Evolutionary conservation across 2,329 filamentous ascomycete genomes (phyloP).

Genomic region (Pseudodiploospora longispora): DNA sequence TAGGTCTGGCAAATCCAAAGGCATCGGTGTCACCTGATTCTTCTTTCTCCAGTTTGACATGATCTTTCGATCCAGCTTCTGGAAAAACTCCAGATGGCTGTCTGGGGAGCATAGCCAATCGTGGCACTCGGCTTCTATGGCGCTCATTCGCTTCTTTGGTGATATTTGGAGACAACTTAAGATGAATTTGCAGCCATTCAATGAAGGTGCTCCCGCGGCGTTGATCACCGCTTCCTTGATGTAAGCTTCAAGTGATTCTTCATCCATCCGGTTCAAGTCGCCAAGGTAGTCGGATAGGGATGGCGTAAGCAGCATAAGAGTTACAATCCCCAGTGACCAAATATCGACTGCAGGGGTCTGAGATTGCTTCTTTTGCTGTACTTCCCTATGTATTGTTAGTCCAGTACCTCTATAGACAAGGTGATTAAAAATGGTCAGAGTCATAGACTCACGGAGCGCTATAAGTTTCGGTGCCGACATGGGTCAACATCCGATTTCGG

Average conservation of each 20-base stretch:
- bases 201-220: constrained; percentile 11
- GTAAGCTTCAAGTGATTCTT: constrained; percentile 15
- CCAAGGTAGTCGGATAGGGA: constrained; percentile 11
- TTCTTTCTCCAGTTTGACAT: constrained; percentile 18
- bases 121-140: constrained; percentile 20
- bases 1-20: constrained; percentile 23
- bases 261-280: constrained; percentile 20
- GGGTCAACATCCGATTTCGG: constrained; percentile 33
- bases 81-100: constrained; percentile 23
- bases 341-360: constrained; percentile 38
- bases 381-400: constrained; percentile 27
- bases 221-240: constrained; percentile 10
- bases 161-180: constrained; percentile 22
- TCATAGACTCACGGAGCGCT: constrained; percentile 39
- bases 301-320: constrained; percentile 27
- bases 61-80: constrained; percentile 21
- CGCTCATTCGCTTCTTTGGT: constrained; percentile 20
- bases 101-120: constrained; percentile 26
- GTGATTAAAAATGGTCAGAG: not conserved
- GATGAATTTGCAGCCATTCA: constrained; percentile 21
- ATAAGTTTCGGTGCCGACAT: constrained; percentile 38
- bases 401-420: not conserved
- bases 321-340: constrained; percentile 44
- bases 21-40: constrained; percentile 24
- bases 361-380: constrained; percentile 13